Evolutionary conservation across 2,329 filamentous ascomycete genomes (phyloP), one percentile per base, ranked within the genome.

Genomic region (Ophiostoma quercus): DNA sequence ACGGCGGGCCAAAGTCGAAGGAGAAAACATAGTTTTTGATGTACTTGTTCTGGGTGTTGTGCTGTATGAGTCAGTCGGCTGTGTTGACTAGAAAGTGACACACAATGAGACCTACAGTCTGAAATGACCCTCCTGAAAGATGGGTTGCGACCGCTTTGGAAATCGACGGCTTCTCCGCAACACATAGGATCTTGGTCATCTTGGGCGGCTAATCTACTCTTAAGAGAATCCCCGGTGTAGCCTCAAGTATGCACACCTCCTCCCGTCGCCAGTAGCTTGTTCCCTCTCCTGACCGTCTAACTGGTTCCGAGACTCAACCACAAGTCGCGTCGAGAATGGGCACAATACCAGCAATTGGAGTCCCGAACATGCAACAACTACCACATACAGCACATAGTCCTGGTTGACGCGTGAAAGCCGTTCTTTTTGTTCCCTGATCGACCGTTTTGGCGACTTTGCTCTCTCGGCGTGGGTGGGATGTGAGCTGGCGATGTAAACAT

Each of bases 11-110:
- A 78, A 99, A 99, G 77, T 92, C 88, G 80, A 95, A 99, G 65
- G 90, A 85, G 77, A 99, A 99, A 37, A 88, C 85, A 81, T 97
- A 98, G 76, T 99, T 99, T 78, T 97, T 98, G 78, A 96, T 90
- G 80, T 89, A 98, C 74, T 86, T 85, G 73, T 88, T 88, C 25
- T 87, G 83, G 2, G 92, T 90, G 72, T 87, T 84, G 74, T 84
- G 84, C 92, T 96, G 71, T 95, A 71, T 37, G 2, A 12, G 7
- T 11, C 54, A 25, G 60, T 41, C 16, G 32, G 19, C 51, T 29
- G 25, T 41, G 11, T 2, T 34, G 16, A 11, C 39, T 22, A 19
- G 14, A 51, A 8, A 32, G 25, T 12, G 47, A 11, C 37, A 19
- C 8, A 4, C 9, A n/a, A 37, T 1, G 5, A 22, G 14, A n/a